phyloP scores from a whole-genome alignment of 1,284 basidiomycete species.

The Puccinia coronata region DNA sequence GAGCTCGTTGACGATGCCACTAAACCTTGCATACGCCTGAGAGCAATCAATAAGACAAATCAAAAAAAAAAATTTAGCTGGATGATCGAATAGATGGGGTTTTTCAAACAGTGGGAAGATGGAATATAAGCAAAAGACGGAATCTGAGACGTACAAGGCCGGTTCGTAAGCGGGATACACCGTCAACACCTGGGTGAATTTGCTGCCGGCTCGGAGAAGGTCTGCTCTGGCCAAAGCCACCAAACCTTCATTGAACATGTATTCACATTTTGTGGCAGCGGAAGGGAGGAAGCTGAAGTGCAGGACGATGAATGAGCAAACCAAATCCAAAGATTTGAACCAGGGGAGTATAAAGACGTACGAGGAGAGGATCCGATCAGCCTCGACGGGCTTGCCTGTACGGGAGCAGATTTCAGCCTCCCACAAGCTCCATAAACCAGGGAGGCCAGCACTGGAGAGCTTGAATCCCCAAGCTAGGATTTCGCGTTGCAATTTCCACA shows the following conservation, averaged over 20 bases:
- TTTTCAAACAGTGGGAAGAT: not conserved
- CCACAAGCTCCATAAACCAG: conserved; percentile 19
- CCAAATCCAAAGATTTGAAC: not conserved
- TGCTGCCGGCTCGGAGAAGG: not conserved
- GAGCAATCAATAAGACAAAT: not conserved
- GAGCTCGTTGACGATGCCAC: not conserved
- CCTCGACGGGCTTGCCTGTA: conserved; percentile 15
- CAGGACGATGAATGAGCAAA: not conserved
- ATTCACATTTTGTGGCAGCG: not conserved
- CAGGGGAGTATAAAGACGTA: not conserved
- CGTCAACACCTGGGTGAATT: not conserved
- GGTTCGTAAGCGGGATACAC: not conserved
- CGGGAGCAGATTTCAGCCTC: conserved; percentile 25
- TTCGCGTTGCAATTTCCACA: not conserved
- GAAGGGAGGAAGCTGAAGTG: not conserved
- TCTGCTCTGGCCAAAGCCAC: not conserved
- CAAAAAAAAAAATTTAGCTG: not conserved
- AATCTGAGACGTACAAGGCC: conserved; percentile 3
- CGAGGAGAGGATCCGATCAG: not conserved
- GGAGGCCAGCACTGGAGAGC: not conserved
- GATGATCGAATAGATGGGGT: not conserved
- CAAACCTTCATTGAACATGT: not conserved
- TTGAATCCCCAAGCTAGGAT: conserved; percentile 17
- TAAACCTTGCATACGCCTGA: not conserved
- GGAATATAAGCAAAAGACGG: not conserved